Evolutionary conservation across 164 flowering plant species (phyloP), one percentile per base, ranked within the genome.

Genomic region (Vitis cinerea): DNA sequence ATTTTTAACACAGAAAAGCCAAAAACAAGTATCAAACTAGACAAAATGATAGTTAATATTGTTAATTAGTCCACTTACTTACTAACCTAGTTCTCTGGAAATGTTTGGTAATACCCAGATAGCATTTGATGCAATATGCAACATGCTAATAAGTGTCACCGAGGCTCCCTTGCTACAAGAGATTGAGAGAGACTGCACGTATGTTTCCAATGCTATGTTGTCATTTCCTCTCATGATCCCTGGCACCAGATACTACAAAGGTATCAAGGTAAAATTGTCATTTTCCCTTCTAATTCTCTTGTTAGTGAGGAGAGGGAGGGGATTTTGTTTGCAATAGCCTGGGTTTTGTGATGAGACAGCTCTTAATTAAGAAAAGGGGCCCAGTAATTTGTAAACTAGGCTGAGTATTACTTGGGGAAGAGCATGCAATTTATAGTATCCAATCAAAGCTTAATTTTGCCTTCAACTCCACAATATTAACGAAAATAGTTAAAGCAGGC

Each of bases 61-160:
- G 27, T 23, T 23, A 23, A 23, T 23, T 23, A 23, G 27, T 23
- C 27, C 27, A 23, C 27, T 23, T 23, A 23, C 27, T 0, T 23
- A 23, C 27, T 23, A 23, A 23, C 27, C 27, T 23, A 23, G 27
- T 23, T 23, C 27, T 23, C 27, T 23, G 27, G 27, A 23, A 23
- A 23, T 23, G 27, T 23, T 23, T 23, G 23, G 23, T 19, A 19
- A 19, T 19, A 19, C 27, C 27, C 76, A 85, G 88, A 63, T 83
- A 16, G 69, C 77, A 12, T 81, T 85, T 61, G 86, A 81, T 72
- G 79, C 77, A 59, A 85, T 85, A 78, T 83, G 86, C 59, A 72
- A 78, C 29, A 81, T 78, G 86, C 69, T 85, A 50, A 72, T 83
- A 77, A 78, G 84, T 63, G 66, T 83, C 59, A 79, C 78, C 2